Evolutionary conservation across 495 filamentous ascomycete species (phyloP), one percentile per base, ranked within the genome.

Genomic region (Tuber microsphaerosporum): DNA sequence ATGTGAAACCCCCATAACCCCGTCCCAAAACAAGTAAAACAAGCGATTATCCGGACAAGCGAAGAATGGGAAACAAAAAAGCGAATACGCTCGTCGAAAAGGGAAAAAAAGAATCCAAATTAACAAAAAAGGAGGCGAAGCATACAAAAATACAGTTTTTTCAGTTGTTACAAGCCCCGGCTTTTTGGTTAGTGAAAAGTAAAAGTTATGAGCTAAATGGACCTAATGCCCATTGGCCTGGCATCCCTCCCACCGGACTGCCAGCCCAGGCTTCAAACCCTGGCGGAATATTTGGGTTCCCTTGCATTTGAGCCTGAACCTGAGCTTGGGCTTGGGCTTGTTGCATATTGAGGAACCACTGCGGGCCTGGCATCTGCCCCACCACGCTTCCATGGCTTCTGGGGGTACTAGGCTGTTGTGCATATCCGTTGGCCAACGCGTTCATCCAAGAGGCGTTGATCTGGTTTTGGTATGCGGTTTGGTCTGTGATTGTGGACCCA

Each of bases 291-390:
- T 16, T 65, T 65, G 56, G 56, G 56, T 65, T 65, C 26, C 56
- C 56, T 34, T 65, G 56, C 56, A 65, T 65, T 65, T 65, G 56
- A 31, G 56, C 56, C 26, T 65, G 56, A 17, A 26, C 51, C 26
- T 74, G 73, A 0, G 68, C 61, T 1, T 72, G 73, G 7, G 69
- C 65, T 19, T 75, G 73, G 19, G 69, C 43, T 42, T 76, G 75
- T 31, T 76, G 75, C 44, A 76, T 68, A 43, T 72, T 37, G 45
- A 77, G 76, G 31, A 79, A 79, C 77, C 77, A 79, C 8, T 73
- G 70, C 1, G 77, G 77, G 42, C 70, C 78, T 44, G 78, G 39
- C 48, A 56, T 42, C 43, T 77, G 76, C 37, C 51, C 76, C 26
- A 31, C 56, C 56, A 34, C 56, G 26, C 56, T 65, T 34, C 56